Evolutionary conservation across 2,329 filamentous ascomycete genomes (phyloP).

Genomic region (Lachnellula arida): DNA sequence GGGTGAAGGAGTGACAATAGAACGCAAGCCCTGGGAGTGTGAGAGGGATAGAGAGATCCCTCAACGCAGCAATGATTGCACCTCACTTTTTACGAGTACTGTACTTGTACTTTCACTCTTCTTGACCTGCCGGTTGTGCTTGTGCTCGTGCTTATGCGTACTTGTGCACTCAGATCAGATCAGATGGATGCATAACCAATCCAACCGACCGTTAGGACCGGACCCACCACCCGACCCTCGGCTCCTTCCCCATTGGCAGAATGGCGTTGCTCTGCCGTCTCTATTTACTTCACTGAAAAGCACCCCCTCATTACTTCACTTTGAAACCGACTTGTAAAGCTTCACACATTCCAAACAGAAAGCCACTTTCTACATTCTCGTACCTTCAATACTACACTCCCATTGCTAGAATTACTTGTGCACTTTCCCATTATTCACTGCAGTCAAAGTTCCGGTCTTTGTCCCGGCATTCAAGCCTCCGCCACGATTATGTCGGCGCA

Average conservation of each 20-base stretch:
- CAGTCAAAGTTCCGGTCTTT: background rate
- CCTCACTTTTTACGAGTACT: too few species aligned
- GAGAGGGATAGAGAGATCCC: background rate
- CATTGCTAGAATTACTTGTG: slow-evolving; percentile 9
- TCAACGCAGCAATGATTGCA: background rate
- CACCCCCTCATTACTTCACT: too few species aligned
- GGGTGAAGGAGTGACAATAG: slow-evolving; percentile 22
- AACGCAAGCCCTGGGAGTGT: slow-evolving; percentile 3
- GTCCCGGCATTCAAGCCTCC: background rate
- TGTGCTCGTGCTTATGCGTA: background rate
- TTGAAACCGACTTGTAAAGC: background rate
- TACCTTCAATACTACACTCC: slow-evolving; percentile 8
- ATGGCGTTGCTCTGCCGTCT: too few species aligned
- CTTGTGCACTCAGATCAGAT: too few species aligned
- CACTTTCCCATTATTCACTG: slow-evolving; percentile 5
- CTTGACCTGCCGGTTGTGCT: background rate
- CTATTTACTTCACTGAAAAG: too few species aligned
- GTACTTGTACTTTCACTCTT: background rate
- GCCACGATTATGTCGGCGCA: slow-evolving; percentile 24
- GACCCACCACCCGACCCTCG: too few species aligned
- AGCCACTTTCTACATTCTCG: slow-evolving; percentile 2
- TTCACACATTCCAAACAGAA: slow-evolving; percentile 11
- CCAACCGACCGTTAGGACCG: too few species aligned
- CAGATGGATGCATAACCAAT: too few species aligned
- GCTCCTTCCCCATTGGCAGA: too few species aligned